Percentiles rank a stretch among this genome's conserved stretches.
Evolutionary conservation across 192 early-diverging fungal species (phyloP).

Genomic region (Obelidium mucronatum): DNA sequence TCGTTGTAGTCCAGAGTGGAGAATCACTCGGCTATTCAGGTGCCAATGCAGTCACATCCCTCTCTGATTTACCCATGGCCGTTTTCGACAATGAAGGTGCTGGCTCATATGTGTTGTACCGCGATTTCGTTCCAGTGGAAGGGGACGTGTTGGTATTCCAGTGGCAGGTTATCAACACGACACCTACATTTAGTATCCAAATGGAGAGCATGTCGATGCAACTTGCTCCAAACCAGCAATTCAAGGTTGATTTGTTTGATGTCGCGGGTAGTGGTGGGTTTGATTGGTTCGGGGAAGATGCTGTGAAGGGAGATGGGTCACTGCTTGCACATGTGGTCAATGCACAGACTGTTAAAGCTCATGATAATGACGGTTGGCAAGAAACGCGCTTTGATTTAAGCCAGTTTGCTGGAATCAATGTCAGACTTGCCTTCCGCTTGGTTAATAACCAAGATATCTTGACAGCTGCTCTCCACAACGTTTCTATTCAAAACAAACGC

Average conservation of each 20-base stretch:
- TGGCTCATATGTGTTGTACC: conserved; percentile 14
- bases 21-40: background rate
- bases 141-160: conserved; percentile 1
- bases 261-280: background rate
- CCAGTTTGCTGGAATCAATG: background rate
- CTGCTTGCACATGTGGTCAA: background rate
- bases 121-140: background rate
- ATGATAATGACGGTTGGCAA: background rate
- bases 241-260: conserved; percentile 12
- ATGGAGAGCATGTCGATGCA: background rate
- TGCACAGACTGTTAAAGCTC: background rate
- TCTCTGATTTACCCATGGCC: background rate
- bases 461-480: background rate
- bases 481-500: background rate
- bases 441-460: conserved; percentile 23
- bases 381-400: background rate
- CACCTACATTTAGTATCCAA: background rate
- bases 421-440: conserved; percentile 8
- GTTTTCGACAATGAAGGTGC: conserved; percentile 23
- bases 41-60: background rate
- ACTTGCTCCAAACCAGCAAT: conserved; percentile 19
- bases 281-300: conserved; percentile 12
- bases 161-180: background rate
- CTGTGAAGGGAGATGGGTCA: background rate
- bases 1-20: background rate